phyloP scores from a whole-genome alignment of 2,329 filamentous ascomycete genomes.

The Teratosphaeria viscida region DNA sequence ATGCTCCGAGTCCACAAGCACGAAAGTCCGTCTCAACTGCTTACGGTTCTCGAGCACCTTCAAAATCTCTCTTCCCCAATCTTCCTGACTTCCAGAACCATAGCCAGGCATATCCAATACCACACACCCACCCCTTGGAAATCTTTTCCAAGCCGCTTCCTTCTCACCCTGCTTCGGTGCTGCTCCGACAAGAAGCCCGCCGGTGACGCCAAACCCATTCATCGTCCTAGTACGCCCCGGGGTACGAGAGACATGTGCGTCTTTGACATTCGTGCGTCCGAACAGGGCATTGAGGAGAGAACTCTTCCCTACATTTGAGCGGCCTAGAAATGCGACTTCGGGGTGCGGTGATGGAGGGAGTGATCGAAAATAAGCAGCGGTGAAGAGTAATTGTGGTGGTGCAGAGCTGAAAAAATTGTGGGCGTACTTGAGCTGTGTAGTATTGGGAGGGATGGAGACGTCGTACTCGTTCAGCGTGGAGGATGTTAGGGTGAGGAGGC shows the following conservation, averaged over 20 bases:
- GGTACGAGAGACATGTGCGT: constrained; percentile 48
- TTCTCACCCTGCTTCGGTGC: constrained; percentile 13
- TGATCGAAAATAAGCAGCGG: constrained; percentile 48
- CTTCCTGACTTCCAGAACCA: constrained; percentile 48
- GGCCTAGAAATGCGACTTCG: constrained; percentile 57
- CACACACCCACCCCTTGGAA: constrained; percentile 37
- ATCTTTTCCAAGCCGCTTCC: constrained; percentile 20
- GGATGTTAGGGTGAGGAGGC: constrained; percentile 19
- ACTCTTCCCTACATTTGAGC: constrained; percentile 62
- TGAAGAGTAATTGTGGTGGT: constrained; percentile 48
- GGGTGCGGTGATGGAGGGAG: constrained; percentile 46
- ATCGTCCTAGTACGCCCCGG: constrained; percentile 54
- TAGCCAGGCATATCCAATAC: constrained; percentile 66
- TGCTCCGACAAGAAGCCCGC: constrained; percentile 25
- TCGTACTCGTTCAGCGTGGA: constrained; percentile 25
- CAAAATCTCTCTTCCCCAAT: constrained; percentile 58
- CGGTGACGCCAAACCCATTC: constrained; percentile 51
- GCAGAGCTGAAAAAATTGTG: constrained; percentile 36
- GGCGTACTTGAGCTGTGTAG: constrained; percentile 31
- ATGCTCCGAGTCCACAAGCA: constrained; percentile 54
- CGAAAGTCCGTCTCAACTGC: constrained; percentile 53
- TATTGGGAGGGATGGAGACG: constrained; percentile 19
- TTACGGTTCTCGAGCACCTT: constrained; percentile 55
- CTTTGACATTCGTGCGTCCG: constrained; percentile 25
- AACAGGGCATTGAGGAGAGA: constrained; percentile 56